Evolutionary conservation across 306 rosid species (phyloP).

Genomic region (Castanea crenata): DNA sequence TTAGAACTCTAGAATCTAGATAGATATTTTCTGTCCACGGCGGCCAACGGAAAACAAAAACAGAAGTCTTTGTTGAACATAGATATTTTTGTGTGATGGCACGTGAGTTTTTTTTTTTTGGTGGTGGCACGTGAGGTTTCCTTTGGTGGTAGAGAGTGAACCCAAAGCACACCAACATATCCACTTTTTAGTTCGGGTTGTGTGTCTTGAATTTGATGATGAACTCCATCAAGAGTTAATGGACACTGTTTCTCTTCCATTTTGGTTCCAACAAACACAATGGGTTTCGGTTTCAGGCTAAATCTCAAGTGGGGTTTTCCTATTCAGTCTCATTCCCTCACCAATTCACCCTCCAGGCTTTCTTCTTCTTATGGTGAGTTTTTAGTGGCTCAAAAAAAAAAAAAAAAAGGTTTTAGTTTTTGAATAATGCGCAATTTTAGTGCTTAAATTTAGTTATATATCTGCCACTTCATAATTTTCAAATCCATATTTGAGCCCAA

Average conservation of each 20-base stretch:
- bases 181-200: background rate
- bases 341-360: conserved; percentile 39
- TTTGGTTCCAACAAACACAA: conserved; percentile 26
- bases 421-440: background rate
- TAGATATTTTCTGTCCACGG: too few relatives aligned
- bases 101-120: too few relatives aligned
- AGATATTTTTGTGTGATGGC: too few relatives aligned
- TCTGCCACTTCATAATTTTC: background rate
- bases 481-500: background rate
- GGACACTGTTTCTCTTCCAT: conserved; percentile 36
- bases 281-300: conserved; percentile 70
- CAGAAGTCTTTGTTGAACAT: too few relatives aligned
- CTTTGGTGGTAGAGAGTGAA: conserved; percentile 50
- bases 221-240: conserved; percentile 35
- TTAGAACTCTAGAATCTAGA: too few relatives aligned
- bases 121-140: too few relatives aligned
- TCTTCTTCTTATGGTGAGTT: conserved; percentile 65
- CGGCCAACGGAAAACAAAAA: too few relatives aligned
- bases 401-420: background rate
- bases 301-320: conserved; percentile 48
- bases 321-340: conserved; percentile 43
- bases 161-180: conserved; percentile 29
- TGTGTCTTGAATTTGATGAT: background rate
- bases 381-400: background rate
- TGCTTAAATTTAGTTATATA: background rate